Conservation (phyloP, 2,329 filamentous ascomycete species). For the Lachnellula cervina region DNA sequence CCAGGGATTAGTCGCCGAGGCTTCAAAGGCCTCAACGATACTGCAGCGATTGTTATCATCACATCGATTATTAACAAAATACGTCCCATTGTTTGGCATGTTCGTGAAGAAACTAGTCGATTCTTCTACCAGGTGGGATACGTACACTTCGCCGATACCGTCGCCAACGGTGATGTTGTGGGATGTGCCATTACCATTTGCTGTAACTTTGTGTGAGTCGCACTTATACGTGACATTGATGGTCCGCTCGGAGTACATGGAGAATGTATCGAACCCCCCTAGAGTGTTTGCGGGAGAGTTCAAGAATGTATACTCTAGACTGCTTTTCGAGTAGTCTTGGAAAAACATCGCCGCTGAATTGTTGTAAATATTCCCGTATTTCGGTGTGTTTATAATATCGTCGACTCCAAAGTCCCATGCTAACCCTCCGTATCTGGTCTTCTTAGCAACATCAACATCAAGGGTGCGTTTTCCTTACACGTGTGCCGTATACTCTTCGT, state of each 20-base stretch:
- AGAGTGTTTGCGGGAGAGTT: constrained; percentile 26
- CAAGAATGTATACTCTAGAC: constrained; percentile 36
- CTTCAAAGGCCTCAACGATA: constrained; percentile 36
- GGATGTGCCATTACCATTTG: constrained; percentile 30
- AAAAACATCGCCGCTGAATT: constrained; percentile 12
- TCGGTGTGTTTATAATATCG: constrained; percentile 21
- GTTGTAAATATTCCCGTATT: constrained; percentile 23
- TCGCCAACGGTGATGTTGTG: constrained; percentile 28
- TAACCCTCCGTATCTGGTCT: constrained; percentile 36
- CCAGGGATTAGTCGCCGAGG: constrained; percentile 34
- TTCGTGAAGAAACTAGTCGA: constrained; percentile 38
- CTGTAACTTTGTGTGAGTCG: constrained; percentile 28
- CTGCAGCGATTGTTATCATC: constrained; percentile 18
- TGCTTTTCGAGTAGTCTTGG: constrained; percentile 7
- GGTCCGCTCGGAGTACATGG: constrained; percentile 33
- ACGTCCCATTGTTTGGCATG: neutral
- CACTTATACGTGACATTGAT: constrained; percentile 32
- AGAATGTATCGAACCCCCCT: constrained; percentile 11
- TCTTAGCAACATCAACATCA: neutral
- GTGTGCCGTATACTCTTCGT: constrained; percentile 41
- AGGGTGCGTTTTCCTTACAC: constrained; percentile 23
- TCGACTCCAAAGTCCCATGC: constrained; percentile 30
- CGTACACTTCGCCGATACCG: constrained; percentile 15
- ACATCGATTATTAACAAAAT: constrained; percentile 11
- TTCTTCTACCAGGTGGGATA: constrained; percentile 26